phyloP scores from a whole-genome alignment of 345 rosid genomes.

The Euphorbia tirucalli region DNA sequence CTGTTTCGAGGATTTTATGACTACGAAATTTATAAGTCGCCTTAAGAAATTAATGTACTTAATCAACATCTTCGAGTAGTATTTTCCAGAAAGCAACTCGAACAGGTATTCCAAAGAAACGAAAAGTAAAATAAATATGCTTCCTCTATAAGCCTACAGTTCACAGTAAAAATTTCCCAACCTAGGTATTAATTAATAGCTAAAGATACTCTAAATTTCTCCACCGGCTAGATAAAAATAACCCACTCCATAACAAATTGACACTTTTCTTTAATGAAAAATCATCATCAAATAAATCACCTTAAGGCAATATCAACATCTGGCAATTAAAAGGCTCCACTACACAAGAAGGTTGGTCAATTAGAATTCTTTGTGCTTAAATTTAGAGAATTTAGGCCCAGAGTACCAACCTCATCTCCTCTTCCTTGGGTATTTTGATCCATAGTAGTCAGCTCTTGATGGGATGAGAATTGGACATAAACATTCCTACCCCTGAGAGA shows the following conservation, averaged over 20 bases:
- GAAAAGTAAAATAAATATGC: neutral
- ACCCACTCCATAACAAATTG: neutral
- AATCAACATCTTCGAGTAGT: neutral
- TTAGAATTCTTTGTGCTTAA: neutral
- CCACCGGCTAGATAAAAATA: neutral
- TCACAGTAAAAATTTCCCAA: neutral
- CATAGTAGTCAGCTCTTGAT: constrained; percentile 92
- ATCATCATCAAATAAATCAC: neutral
- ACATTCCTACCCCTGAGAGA: constrained; percentile 87
- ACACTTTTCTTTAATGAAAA: neutral
- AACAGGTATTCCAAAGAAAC: no score
- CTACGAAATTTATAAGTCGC: neutral
- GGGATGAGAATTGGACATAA: constrained; percentile 95
- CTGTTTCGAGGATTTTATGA: neutral
- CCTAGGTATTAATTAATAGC: neutral
- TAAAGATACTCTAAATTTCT: neutral
- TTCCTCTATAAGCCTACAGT: neutral
- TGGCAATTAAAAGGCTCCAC: neutral
- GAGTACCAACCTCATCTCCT: constrained; percentile 84
- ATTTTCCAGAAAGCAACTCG: neutral
- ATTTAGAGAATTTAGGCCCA: constrained; percentile 5
- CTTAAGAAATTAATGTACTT: neutral
- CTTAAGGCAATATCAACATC: neutral
- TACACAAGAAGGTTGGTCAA: neutral
- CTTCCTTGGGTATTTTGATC: constrained; percentile 92